A percentile compares a stretch with the other conserved stretches of the same genome.
phyloP scores from a whole-genome alignment of 2,329 filamentous ascomycete genomes.

The Endothia cerciana region DNA sequence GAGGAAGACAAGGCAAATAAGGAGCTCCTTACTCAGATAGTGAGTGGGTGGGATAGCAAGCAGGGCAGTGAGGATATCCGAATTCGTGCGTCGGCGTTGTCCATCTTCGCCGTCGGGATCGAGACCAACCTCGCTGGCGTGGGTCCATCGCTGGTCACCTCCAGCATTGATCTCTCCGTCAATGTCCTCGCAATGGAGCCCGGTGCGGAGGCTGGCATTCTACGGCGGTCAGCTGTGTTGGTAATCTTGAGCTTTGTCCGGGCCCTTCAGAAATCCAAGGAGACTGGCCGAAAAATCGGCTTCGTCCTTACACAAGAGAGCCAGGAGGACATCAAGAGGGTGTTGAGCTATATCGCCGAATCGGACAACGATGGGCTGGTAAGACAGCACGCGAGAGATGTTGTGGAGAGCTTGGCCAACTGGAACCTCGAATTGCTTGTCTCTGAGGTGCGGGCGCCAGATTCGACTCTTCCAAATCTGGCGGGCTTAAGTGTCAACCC shows the following conservation, averaged over 20 bases:
- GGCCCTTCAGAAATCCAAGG: constrained; percentile 59
- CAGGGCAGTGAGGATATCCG: constrained; percentile 70
- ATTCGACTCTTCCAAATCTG: constrained; percentile 38
- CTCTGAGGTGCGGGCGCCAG: constrained; percentile 22
- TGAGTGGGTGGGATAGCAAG: constrained; percentile 70
- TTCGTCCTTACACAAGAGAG: constrained; percentile 60
- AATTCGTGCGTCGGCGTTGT: constrained; percentile 70
- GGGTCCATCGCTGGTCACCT: constrained; percentile 55
- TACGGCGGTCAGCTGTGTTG: constrained; percentile 68
- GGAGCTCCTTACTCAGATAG: constrained; percentile 60
- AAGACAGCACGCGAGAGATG: constrained; percentile 66
- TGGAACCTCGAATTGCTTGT: constrained; percentile 52
- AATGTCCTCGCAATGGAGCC: constrained; percentile 66
- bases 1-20: constrained; percentile 50
- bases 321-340: constrained; percentile 63
- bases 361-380: constrained; percentile 73
- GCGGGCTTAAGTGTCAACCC: constrained; percentile 50
- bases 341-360: constrained; percentile 64
- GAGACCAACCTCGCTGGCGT: constrained; percentile 64
- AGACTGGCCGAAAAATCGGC: constrained; percentile 49
- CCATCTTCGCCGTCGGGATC: constrained; percentile 62
- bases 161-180: constrained; percentile 65
- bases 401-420: constrained; percentile 67
- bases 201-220: constrained; percentile 62
- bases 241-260: constrained; percentile 64